Conservation (phyloP, 345 rosid species). For the Raphanus sativus region DNA sequence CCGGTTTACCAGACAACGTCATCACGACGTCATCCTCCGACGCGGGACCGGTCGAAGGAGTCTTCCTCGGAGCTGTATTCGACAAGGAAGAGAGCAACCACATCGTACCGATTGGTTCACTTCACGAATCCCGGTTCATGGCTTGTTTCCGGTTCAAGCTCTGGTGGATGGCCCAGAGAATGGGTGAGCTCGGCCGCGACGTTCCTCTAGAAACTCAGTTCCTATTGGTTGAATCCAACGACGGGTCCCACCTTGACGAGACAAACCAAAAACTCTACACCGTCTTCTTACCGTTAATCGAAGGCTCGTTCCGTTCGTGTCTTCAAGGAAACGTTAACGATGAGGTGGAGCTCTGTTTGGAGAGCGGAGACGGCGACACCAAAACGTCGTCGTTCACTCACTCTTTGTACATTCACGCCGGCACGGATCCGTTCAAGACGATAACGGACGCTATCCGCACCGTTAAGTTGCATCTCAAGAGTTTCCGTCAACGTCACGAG, state of each 20-base stretch:
- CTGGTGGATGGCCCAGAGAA: slow-evolving; percentile 97
- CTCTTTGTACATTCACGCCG: slow-evolving; percentile 66
- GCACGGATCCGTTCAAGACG: slow-evolving; percentile 74
- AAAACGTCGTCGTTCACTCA: slow-evolving; percentile 69
- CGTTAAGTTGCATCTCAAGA: slow-evolving; percentile 65
- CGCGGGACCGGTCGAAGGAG: slow-evolving; percentile 68
- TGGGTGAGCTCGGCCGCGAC: slow-evolving; percentile 76
- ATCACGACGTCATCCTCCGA: slow-evolving; percentile 58
- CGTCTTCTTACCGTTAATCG: slow-evolving; percentile 83
- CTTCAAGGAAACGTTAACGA: slow-evolving; percentile 72
- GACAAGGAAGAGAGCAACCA: slow-evolving; percentile 63
- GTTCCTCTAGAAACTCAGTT: slow-evolving; percentile 89
- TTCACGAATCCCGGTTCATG: slow-evolving; percentile 79
- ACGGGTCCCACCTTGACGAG: slow-evolving; percentile 70
- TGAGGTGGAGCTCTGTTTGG: slow-evolving; percentile 81
- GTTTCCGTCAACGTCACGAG: slow-evolving; percentile 84
- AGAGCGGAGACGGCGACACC: slow-evolving; percentile 74
- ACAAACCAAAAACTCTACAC: slow-evolving; percentile 67
- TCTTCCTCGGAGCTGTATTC: slow-evolving; percentile 73
- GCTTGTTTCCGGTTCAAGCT: slow-evolving; percentile 90
- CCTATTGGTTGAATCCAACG: slow-evolving; percentile 66
- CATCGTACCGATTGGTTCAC: slow-evolving; percentile 60
- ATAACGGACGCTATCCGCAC: slow-evolving; percentile 73
- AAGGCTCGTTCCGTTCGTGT: slow-evolving; percentile 74
- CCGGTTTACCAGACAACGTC: slow-evolving; percentile 75